Evolutionary conservation across 352 stramenopile species (phyloP), one percentile per base, ranked within the genome.

Genomic region (Hyaloperonospora brassicae): DNA sequence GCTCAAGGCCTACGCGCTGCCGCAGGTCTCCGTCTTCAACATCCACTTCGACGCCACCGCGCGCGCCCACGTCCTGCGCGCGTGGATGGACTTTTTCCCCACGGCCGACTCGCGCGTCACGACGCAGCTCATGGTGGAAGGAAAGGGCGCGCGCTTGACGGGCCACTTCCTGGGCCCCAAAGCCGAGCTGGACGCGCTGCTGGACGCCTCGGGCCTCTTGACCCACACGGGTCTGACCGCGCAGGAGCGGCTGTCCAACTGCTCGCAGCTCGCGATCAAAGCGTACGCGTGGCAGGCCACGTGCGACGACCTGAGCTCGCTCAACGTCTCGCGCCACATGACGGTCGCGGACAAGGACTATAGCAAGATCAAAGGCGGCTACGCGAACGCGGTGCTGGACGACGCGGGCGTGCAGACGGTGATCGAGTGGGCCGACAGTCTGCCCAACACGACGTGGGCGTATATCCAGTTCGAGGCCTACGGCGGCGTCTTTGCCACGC

Each of bases 11-110:
- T 67, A 79, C 67, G 75, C 62, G 41, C 50, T 83, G 34, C 52
- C 59, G 2, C 52, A 66, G 40, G 68, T 72, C 17, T 66, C 69
- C 9, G 51, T 83, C 21, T 83, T 83, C 58, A 73, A 46, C 17
- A 61, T 77, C 42, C 61, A 71, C 27, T 79, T 72, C 49, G 66
- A 68, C 50, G 57, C 51, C 3, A 65, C 66, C 0, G 62, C 72
- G 22, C 68, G 55, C 12, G 56, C 52, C 13, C 45, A 76, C 34
- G 51, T 79, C 8, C 31, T 83, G 22, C 66, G 67, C 13, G 41
- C 61, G 38, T 83, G 69, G 69, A 79, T 83, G 72, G 66, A 79
- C 35, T 83, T 64, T 47, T 83, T 83, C 52, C 64, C 64, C 0
- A 76, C 57, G 0, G 69, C 72, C 0, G 66, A 73, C 41, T 62